Base-by-base conservation (phyloP, 208 protist species). In the Phytomonas sp. region DNA sequence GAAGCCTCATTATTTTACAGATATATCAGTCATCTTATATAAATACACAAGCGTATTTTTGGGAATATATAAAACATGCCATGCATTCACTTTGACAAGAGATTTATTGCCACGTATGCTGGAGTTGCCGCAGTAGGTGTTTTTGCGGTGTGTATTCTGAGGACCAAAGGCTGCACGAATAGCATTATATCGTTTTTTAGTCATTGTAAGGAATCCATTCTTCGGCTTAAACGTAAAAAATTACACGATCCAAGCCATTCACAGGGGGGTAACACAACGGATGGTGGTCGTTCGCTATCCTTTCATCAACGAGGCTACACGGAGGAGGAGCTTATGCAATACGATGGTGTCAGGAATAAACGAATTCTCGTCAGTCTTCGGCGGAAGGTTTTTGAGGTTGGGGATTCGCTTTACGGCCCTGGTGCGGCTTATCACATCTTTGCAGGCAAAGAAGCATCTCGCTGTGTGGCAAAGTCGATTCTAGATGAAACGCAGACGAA, bases 331-430 rank as follows among this genome's bases (percentile, higher is more conserved):
- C 80, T 95, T 0, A 20, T 32, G n/a, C 65, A 84, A 73, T 92
- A 81, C 72, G 78, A 93, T 71, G 91, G 91, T 61, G 78, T 85
- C 23, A 68, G 85, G 62, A 80, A 80, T 65, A 61, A 66, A 33
- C 78, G 79, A 31, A 88, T 96, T 69, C 79, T 89, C 20, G 71
- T 96, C 23, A 91, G 85, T 43, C 77, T 96, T 5, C 91, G 91
- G 77, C 76, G 80, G 59, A 84, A 87, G 70, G 91, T 96, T 36
- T 96, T 90, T 71, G 85, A 92, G 72, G 91, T 94, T 51, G 79
- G 85, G 0, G 83, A 84, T n/a, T 88, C 93, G 66, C 85, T 93
- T 46, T 96, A 96, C 70, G 91, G 91, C 17, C 85, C 81, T 4
- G 91, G 85, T 4, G 78, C 82, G 70, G 72, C 80, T 65, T 96